Percentiles rank a stretch among this genome's conserved stretches.
phyloP scores from a whole-genome alignment of 163 green algal species.

The Coccomyxa subellipsoidea region DNA sequence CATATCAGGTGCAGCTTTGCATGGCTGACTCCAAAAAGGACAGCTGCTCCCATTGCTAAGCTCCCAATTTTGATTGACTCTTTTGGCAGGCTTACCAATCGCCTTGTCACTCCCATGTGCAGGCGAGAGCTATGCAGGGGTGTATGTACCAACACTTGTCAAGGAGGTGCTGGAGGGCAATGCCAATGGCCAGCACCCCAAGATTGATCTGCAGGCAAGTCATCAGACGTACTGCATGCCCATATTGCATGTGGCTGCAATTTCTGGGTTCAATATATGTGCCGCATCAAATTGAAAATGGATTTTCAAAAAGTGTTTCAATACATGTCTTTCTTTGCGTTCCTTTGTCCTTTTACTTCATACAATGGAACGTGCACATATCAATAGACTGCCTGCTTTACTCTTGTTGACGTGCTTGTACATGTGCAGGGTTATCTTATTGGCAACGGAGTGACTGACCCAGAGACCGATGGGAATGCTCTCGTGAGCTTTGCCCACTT shows the following conservation, averaged over 20 bases:
- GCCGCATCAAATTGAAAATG: no score
- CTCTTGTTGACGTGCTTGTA: no score
- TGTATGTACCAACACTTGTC: slow-evolving; percentile 71
- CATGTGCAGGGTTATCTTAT: slow-evolving; percentile 66
- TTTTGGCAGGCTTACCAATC: no score
- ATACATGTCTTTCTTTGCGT: no score
- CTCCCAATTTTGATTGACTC: no score
- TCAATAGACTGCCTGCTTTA: no score
- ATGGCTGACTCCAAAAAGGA: not conserved
- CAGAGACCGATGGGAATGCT: slow-evolving; percentile 54
- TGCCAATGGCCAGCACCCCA: slow-evolving; percentile 36
- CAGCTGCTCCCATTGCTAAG: no score
- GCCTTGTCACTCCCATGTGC: slow-evolving; percentile 8
- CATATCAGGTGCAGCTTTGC: slow-evolving; percentile 32
- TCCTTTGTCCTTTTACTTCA: no score
- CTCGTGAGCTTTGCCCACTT: slow-evolving; percentile 57
- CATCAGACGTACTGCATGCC: not conserved
- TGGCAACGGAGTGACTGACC: slow-evolving; percentile 71
- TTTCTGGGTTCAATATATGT: no score
- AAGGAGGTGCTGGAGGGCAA: slow-evolving; percentile 56
- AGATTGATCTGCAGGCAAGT: slow-evolving; percentile 52
- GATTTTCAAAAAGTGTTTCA: no score
- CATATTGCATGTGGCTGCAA: no score
- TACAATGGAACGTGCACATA: no score
- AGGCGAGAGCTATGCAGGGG: slow-evolving; percentile 68